Evolutionary conservation across 352 stramenopile genomes (phyloP).

Genomic region (Globisporangium camurandrum): DNA sequence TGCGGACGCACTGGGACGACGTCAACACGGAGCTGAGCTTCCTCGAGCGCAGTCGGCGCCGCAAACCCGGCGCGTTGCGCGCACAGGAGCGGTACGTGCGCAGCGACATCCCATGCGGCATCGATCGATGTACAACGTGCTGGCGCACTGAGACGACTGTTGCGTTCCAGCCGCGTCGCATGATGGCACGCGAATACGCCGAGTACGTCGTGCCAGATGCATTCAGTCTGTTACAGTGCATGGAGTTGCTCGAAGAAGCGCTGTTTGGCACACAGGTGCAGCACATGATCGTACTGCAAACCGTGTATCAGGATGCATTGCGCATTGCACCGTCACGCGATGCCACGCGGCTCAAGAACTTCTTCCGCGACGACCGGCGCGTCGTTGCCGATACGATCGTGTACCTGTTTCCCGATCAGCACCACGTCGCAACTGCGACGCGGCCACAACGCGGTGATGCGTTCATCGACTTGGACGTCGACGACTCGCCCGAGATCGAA

Average conservation of each 20-base stretch:
- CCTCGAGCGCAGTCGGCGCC: conserved; percentile 63
- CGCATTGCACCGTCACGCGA: conserved; percentile 60
- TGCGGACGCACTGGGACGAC: conserved; percentile 28
- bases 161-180: conserved; percentile 16
- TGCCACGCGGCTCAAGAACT: conserved; percentile 51
- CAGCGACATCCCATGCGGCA: conserved; percentile 60
- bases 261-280: conserved; percentile 28
- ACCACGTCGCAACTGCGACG: conserved; percentile 52
- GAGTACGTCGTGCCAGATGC: conserved; percentile 71
- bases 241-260: conserved; percentile 65
- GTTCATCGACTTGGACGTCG: conserved; percentile 12
- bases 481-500: conserved; percentile 24
- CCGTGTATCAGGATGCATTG: conserved; percentile 51
- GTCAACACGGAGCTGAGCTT: conserved; percentile 59
- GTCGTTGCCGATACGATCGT: conserved; percentile 34
- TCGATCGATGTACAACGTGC: conserved; percentile 41
- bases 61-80: conserved; percentile 66
- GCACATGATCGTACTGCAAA: conserved; percentile 68
- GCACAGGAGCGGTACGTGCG: conserved; percentile 65
- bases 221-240: conserved; percentile 59
- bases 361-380: conserved; percentile 54
- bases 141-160: conserved; percentile 9
- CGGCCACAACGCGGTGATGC: conserved; percentile 17
- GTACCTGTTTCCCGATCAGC: conserved; percentile 63
- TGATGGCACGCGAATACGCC: conserved; percentile 26